Evolutionary conservation across 176 grass and related monocot genomes (phyloP).

Genomic region (Oryza coarctata): DNA sequence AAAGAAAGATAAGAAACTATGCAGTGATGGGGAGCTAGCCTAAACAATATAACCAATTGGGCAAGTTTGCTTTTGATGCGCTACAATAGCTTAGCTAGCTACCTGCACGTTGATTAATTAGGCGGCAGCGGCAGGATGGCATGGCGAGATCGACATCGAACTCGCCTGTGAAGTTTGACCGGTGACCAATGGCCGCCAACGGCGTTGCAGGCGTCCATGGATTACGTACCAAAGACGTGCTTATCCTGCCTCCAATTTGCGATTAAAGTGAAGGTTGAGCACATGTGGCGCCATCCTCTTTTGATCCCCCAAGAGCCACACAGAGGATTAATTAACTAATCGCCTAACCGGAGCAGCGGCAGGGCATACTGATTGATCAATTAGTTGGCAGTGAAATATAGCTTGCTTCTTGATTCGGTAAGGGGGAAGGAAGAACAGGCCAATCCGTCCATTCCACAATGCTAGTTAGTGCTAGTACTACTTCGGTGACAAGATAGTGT

Average conservation of each 20-base stretch:
- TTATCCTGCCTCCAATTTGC: background rate
- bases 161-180: conserved; percentile 29
- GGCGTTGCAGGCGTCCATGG: background rate
- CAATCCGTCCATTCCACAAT: conserved; percentile 27
- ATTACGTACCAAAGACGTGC: background rate
- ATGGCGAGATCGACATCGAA: background rate
- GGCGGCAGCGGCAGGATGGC: background rate
- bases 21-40: background rate
- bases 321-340: conserved; percentile 2
- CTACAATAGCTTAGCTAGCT: background rate
- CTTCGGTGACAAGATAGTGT: background rate
- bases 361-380: background rate
- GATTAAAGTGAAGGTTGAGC: background rate
- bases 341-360: background rate
- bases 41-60: conserved; percentile 38
- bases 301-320: conserved; percentile 21
- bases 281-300: conserved; percentile 15
- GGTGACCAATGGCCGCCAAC: conserved; percentile 24
- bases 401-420: conserved; percentile 42
- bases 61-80: conserved; percentile 46
- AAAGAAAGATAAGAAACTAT: background rate
- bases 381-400: background rate
- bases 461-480: background rate
- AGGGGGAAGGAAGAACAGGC: background rate
- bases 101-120: conserved; percentile 5